Conservation (phyloP, 148 eudicot genomes). For the Silene latifolia region DNA sequence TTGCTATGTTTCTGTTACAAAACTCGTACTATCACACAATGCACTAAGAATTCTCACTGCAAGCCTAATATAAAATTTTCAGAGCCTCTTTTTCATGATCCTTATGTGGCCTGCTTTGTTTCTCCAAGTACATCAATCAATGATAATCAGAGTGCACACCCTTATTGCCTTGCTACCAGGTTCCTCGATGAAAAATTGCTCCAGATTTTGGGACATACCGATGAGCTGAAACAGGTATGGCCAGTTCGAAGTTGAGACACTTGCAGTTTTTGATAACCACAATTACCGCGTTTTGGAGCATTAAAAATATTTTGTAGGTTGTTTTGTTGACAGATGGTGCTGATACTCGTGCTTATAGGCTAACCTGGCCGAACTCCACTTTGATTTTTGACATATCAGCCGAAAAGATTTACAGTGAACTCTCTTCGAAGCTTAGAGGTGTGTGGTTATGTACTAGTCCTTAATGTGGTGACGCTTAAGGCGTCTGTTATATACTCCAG, state of each 20-base stretch:
- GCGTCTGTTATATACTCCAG: no score
- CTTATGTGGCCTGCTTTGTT: slow-evolving; percentile 66
- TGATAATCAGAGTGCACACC: slow-evolving; percentile 27
- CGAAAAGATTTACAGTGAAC: slow-evolving; percentile 36
- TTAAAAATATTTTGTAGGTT: slow-evolving; percentile 45
- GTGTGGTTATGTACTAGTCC: neutral
- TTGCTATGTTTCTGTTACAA: neutral
- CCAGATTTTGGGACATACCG: slow-evolving; percentile 34
- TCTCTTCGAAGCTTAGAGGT: slow-evolving; percentile 68
- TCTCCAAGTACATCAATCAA: slow-evolving; percentile 37
- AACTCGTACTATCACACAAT: neutral
- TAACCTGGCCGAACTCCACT: slow-evolving; percentile 79
- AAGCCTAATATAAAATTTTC: slow-evolving; percentile 23
- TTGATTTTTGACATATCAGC: slow-evolving; percentile 73
- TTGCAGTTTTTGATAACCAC: slow-evolving; percentile 1
- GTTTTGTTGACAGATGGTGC: slow-evolving; percentile 92
- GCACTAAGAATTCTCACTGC: neutral
- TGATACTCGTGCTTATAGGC: slow-evolving; percentile 86
- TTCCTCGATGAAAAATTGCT: slow-evolving; percentile 79
- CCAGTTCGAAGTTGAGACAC: neutral
- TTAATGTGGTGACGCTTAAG: neutral
- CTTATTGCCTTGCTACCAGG: slow-evolving; percentile 69
- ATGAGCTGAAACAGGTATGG: slow-evolving; percentile 69
- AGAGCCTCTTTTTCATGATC: slow-evolving; percentile 88
- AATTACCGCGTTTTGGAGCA: slow-evolving; percentile 4